Evolutionary conservation across 2,329 filamentous ascomycete species (phyloP).

Genomic region (Nigrospora sphaerica): DNA sequence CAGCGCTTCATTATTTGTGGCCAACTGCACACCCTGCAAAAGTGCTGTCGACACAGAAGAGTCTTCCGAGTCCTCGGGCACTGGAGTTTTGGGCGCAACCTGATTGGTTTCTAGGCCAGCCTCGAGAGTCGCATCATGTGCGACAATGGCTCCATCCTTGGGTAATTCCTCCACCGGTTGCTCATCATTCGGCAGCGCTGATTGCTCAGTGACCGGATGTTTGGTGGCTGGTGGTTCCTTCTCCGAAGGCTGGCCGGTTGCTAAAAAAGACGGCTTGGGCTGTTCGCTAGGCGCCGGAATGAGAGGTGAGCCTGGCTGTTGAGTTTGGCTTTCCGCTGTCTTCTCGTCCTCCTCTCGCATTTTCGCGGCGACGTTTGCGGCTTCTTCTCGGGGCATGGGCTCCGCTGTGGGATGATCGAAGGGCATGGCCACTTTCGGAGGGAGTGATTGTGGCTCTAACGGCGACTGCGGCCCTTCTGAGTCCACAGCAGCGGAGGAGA

Average conservation of each 20-base stretch:
- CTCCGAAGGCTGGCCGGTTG: slow-evolving; percentile 1
- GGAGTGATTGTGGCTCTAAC: too few relatives aligned
- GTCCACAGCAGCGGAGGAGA: too few relatives aligned
- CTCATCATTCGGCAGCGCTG: background rate
- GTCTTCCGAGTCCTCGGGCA: too few relatives aligned
- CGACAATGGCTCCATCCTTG: slow-evolving; percentile 3
- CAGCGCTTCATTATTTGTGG: background rate
- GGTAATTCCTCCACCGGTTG: slow-evolving; percentile 1
- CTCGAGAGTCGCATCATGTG: background rate
- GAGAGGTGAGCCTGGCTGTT: background rate
- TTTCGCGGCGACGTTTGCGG: background rate
- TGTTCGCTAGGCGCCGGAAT: background rate
- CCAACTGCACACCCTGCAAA: background rate
- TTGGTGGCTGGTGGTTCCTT: slow-evolving; percentile 2
- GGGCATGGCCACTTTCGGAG: too few relatives aligned
- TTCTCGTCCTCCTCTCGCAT: slow-evolving; percentile 35
- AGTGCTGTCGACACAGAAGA: background rate
- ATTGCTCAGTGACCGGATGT: slow-evolving; percentile 1
- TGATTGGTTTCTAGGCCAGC: slow-evolving; percentile 1
- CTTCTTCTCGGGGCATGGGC: slow-evolving; percentile 15
- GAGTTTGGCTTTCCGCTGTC: background rate
- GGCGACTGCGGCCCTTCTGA: too few relatives aligned
- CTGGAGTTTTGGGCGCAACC: background rate
- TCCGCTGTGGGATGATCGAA: background rate
- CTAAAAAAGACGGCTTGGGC: background rate